Evolutionary conservation across 2,329 filamentous ascomycete genomes (phyloP), one percentile per base, ranked within the genome.

Genomic region (Cordyceps pruinosa): DNA sequence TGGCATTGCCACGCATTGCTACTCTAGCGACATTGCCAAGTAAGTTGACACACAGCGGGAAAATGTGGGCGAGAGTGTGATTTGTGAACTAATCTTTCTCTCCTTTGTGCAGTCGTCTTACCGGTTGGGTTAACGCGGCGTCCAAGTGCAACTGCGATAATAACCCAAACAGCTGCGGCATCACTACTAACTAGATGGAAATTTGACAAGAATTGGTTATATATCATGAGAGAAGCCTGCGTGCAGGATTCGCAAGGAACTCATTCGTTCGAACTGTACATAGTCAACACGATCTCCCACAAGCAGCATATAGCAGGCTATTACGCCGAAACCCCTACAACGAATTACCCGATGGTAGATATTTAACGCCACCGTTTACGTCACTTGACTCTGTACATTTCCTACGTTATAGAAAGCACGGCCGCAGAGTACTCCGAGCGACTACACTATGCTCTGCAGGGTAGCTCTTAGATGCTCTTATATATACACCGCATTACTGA

Each of bases 1-100:
- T 55, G 74, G 74, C 45, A 69, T 76, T 64, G 73, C 70, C 32
- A 78, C 77, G 19, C 71, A 73, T 60, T 80, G 77, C 69, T 82
- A 82, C 64, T 69, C 73, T 9, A 72, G 69, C 19, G 79, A 82
- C 60, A 68, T 81, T 60, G 78, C 79, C 47, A 59, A 59, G 56
- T 58, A 42, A 26, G 55, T 57, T 48, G 13, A 23, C 28, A 23
- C 13, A n/a, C n/a, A n/a, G n/a, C n/a, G n/a, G 5, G 4, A 12
- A 21, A 5, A 34, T 10, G 42, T 1, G 13, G 10, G n/a, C n/a
- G n/a, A n/a, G n/a, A n/a, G n/a, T n/a, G n/a, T n/a, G 13, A 9
- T 37, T 10, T 39, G 4, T 34, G 19, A 19, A 26, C 45, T 57
- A 39, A 57, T 23, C 6, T 10, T 1, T 5, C 21, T 12, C 37